These are phyloP conservation scores for Rhododendron vialii DNA, from an alignment of 148 eudicot genomes.

Conservation along the genomic window DNA sequence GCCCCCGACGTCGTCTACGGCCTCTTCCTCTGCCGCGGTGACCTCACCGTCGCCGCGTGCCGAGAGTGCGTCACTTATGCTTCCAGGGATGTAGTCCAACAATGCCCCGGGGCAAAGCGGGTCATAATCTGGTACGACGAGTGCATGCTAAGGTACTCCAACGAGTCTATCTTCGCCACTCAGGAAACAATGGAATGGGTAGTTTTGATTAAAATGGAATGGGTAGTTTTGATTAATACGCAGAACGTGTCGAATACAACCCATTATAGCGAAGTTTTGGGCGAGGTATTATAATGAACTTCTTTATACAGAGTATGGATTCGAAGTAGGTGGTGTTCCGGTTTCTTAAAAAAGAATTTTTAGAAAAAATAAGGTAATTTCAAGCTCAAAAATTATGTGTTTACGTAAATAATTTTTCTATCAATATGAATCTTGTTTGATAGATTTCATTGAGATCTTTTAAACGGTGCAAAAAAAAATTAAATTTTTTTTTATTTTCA, in stretches of 20 bases:
- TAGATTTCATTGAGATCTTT: too few species aligned
- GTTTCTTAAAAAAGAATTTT: too few species aligned
- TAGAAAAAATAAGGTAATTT: too few species aligned
- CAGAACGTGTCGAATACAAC: not conserved
- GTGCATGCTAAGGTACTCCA: slow-evolving; percentile 27
- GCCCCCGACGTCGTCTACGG: slow-evolving; percentile 20
- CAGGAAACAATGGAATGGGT: not conserved
- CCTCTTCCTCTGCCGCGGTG: slow-evolving; percentile 39
- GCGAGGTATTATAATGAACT: not conserved
- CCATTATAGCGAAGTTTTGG: slow-evolving; percentile 4
- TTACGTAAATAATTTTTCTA: too few species aligned
- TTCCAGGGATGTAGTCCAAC: not conserved
- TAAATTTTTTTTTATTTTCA: too few species aligned
- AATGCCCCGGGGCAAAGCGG: slow-evolving; percentile 10
- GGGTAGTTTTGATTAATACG: too few species aligned
- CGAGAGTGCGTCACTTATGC: slow-evolving; percentile 18
- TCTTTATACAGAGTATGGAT: too few species aligned
- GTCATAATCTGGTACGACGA: slow-evolving; percentile 28
- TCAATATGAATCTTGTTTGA: too few species aligned
- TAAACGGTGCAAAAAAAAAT: too few species aligned
- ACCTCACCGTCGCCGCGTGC: slow-evolving; percentile 17
- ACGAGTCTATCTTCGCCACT: slow-evolving; percentile 9
- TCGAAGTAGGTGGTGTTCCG: too few species aligned
- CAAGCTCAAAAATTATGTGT: too few species aligned
- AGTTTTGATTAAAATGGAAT: rapidly evolving